Conservation (phyloP, 148 eudicot species). For the Rhododendron henanense region DNA sequence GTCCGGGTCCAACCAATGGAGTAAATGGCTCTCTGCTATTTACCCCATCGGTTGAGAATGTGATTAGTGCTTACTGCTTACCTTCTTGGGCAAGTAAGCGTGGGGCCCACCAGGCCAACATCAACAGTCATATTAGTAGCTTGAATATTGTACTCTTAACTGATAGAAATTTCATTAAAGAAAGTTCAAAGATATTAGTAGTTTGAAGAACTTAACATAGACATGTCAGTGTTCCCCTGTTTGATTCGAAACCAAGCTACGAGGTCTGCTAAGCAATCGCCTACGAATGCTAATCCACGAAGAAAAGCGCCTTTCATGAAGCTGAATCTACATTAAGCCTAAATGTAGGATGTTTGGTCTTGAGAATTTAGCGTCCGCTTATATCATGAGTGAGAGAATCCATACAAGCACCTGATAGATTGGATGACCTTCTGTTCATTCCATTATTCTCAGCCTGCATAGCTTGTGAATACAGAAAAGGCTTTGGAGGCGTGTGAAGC, state of each 20-base stretch:
- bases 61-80: too few species aligned
- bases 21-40: too few species aligned
- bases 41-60: too few species aligned
- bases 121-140: too few species aligned
- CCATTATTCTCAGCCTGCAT: neutral
- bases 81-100: too few species aligned
- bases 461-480: neutral
- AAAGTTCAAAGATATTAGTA: too few species aligned
- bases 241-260: neutral
- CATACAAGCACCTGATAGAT: neutral
- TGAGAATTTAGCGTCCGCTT: neutral
- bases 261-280: neutral
- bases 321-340: neutral
- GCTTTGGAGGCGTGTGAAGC: slow-evolving; percentile 1
- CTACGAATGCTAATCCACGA: neutral
- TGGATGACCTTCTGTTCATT: neutral
- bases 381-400: neutral
- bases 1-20: too few species aligned
- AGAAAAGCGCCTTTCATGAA: neutral
- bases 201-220: neutral
- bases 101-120: too few species aligned
- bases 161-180: too few species aligned
- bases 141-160: too few species aligned
- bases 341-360: neutral
- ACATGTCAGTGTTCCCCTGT: neutral